These are phyloP conservation scores for Lavandula angustifolia DNA, from an alignment of 257 asterid genomes.

Conservation along the genomic window DNA sequence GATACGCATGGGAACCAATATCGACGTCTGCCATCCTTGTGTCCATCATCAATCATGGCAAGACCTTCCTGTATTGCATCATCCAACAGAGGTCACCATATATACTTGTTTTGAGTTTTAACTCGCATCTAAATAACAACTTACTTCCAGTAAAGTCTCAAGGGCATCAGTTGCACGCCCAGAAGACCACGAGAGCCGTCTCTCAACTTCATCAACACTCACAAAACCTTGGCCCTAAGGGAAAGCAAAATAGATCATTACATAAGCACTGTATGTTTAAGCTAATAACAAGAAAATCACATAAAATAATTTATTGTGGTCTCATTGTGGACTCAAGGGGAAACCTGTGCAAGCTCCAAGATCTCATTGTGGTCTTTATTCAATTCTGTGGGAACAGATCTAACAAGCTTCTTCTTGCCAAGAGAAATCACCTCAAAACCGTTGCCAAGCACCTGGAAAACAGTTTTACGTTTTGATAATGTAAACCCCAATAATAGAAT, in stretches of 20 bases:
- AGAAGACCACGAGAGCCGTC: conserved; percentile 79
- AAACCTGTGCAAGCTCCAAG: conserved; percentile 96
- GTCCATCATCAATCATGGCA: conserved; percentile 91
- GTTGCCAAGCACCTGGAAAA: conserved; percentile 77
- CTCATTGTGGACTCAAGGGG: conserved; percentile 24
- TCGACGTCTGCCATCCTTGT: conserved; percentile 65
- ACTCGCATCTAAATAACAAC: conserved; percentile 27
- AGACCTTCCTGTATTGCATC: conserved; percentile 78
- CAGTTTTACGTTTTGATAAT: neutral
- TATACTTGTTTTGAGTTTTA: neutral
- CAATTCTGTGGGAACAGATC: conserved; percentile 98
- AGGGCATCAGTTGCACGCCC: conserved; percentile 96
- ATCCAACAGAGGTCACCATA: conserved; percentile 12
- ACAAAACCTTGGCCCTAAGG: conserved; percentile 86
- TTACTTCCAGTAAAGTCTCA: conserved; percentile 82
- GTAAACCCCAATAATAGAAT: conserved; percentile 9
- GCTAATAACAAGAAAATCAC: neutral
- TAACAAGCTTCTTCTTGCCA: conserved; percentile 85
- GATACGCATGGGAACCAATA: conserved; percentile 93
- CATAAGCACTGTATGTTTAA: neutral
- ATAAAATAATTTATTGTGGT: conserved; percentile 1
- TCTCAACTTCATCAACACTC: conserved; percentile 82
- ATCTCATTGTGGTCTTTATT: conserved; percentile 96
- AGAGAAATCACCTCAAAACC: conserved; percentile 95
- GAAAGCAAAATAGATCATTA: conserved; percentile 21